These are phyloP conservation scores for Silene latifolia DNA, from an alignment of 148 eudicot genomes.

Conservation along the genomic window DNA sequence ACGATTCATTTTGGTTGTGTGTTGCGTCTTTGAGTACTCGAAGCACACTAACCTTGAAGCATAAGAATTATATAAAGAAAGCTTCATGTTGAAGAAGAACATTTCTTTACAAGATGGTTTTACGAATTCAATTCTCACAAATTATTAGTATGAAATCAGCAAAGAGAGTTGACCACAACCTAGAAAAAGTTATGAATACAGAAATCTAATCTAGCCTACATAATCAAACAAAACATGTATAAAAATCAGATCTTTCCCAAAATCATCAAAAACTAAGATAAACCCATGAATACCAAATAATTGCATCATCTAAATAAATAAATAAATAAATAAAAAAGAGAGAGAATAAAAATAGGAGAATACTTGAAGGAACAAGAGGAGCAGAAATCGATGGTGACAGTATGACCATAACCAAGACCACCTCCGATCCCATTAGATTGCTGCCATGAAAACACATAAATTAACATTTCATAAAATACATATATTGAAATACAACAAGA, in stretches of 20 bases:
- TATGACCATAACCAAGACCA: slow-evolving; percentile 25
- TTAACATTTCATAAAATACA: not conserved
- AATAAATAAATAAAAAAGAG: too few species aligned
- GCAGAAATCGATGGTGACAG: slow-evolving; percentile 30
- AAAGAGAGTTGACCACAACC: not conserved
- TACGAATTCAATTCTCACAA: not conserved
- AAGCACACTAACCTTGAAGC: not conserved
- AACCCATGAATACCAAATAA: not conserved
- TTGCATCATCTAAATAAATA: slow-evolving; percentile 14
- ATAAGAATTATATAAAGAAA: not conserved
- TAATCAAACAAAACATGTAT: not conserved
- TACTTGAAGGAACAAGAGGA: slow-evolving; percentile 31
- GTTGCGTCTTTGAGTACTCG: too few species aligned
- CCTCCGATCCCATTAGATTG: slow-evolving; percentile 16
- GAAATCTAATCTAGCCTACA: not conserved
- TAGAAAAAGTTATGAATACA: not conserved
- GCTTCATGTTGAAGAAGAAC: not conserved
- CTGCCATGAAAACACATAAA: slow-evolving; percentile 16
- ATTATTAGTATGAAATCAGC: not conserved
- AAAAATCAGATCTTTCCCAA: not conserved
- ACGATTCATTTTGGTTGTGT: too few species aligned
- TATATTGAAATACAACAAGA: too few species aligned
- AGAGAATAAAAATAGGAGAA: not conserved
- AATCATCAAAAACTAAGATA: not conserved
- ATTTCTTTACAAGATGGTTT: not conserved